Evolutionary conservation across 768 basidiomycete species (phyloP), one percentile per base, ranked within the genome.

Genomic region (Amanita polypyramis): DNA sequence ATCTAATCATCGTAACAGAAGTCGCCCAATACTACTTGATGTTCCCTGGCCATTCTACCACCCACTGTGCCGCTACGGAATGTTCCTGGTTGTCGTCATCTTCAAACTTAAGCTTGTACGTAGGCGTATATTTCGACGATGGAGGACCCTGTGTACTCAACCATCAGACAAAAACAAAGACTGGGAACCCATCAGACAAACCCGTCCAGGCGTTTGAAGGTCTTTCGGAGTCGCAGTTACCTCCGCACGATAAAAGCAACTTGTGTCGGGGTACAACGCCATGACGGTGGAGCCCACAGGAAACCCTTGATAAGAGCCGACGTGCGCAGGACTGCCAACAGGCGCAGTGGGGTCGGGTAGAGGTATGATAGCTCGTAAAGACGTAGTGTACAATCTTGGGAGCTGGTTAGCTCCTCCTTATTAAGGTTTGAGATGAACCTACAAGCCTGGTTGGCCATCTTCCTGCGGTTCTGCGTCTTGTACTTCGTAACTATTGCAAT

Each of bases 201-300:
- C 68, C 47, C 65, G 61, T 43, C 66, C 65, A 29, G 57, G 54
- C 17, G 62, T 61, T 38, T 66, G 66, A 46, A 67, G 58, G 43
- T 70, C 64, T 52, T 63, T 69, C 7, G 85, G 87, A 8, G 78
- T 76, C n/a, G 77, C 72, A 39, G 88, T 71, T 5, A 92, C 87
- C 57, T 88, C 84, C 5, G 89, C 89, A 21, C 85, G 82, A 58
- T 92, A 92, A 68, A 92, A 92, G 60, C 85, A 89, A 55, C 86
- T 91, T 0, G 89, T 92, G 58, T 92, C 89, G 0, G 89, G 89
- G 63, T 90, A 92, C n/a, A 91, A 67, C 1, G 86, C 89, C 75
- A 92, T 77, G 8, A 92, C 89, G 0, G 74, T 84, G 17, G 82
- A 79, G 3, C 86, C 80, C 0, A 75, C 65, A 19, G 75, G 65